These are phyloP conservation scores for Trametes hirsuta DNA, from an alignment of 1,284 basidiomycete species.

Conservation along the genomic window DNA sequence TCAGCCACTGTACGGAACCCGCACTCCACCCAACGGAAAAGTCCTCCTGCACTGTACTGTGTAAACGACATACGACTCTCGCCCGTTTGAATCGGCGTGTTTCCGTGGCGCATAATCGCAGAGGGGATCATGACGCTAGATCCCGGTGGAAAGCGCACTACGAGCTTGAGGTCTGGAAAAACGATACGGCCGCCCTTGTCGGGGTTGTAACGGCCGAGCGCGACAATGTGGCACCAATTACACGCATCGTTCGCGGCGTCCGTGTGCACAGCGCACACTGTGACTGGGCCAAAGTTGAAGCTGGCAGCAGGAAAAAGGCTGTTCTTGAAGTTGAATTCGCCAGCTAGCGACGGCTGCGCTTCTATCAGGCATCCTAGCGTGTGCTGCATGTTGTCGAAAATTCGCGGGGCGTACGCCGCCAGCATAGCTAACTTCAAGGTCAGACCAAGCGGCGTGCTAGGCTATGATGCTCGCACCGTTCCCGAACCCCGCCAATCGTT, in stretches of 20 bases:
- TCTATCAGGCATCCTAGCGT: not conserved
- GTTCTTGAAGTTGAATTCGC: not conserved
- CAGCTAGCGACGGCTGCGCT: not conserved
- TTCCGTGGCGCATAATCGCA: not conserved
- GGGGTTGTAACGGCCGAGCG: constrained; percentile 1
- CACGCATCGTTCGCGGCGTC: not conserved
- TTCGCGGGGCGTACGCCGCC: not conserved
- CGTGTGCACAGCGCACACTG: not conserved
- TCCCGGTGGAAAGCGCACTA: not conserved
- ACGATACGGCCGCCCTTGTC: not conserved
- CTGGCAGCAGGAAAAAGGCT: constrained; percentile 1
- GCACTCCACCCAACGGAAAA: not conserved
- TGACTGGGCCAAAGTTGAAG: constrained; percentile 3
- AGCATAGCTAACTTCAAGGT: no score
- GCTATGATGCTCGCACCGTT: no score
- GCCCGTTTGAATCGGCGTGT: not conserved
- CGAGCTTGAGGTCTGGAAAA: not conserved
- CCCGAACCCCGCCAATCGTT: no score
- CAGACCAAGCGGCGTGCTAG: no score
- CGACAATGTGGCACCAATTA: no score
- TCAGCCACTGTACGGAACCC: not conserved
- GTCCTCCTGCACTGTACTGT: constrained; percentile 2
- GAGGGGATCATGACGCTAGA: not conserved
- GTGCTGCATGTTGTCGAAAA: not conserved
- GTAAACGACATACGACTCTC: not conserved